A percentile compares a stretch with the other conserved stretches of the same genome.
Evolutionary conservation across 306 rosid genomes (phyloP).

Genomic region (Acmispon strigosus): DNA sequence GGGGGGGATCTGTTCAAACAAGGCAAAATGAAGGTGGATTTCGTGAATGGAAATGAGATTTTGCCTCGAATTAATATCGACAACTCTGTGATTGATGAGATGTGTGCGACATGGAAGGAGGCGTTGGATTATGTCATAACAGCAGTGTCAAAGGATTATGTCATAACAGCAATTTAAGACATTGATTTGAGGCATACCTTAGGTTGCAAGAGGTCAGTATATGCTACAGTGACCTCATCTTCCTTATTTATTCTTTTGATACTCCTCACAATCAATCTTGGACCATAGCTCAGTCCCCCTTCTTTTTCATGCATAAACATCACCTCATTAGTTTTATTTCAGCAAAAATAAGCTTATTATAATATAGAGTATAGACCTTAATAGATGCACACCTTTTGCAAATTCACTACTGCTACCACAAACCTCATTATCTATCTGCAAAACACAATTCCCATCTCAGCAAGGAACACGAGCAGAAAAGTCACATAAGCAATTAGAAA

Average conservation of each 20-base stretch:
- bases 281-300: slow-evolving; percentile 37
- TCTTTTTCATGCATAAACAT: slow-evolving; percentile 5
- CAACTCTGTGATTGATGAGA: too few species aligned
- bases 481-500: background rate
- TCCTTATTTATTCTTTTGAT: slow-evolving; percentile 62
- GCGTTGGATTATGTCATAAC: too few species aligned
- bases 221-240: slow-evolving; percentile 66
- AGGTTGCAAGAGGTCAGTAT: slow-evolving; percentile 71
- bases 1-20: too few species aligned
- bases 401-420: slow-evolving; percentile 28
- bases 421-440: slow-evolving; percentile 45
- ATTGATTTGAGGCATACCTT: slow-evolving; percentile 40
- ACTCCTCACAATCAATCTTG: slow-evolving; percentile 64
- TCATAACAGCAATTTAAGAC: too few species aligned
- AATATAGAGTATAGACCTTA: background rate
- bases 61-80: too few species aligned
- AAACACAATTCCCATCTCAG: slow-evolving; percentile 2
- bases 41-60: too few species aligned
- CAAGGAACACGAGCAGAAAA: background rate
- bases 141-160: too few species aligned
- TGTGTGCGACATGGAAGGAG: too few species aligned
- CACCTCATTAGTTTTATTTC: background rate
- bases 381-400: slow-evolving; percentile 33
- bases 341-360: background rate
- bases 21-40: too few species aligned